A percentile compares a stretch with the other conserved stretches of the same genome.
Evolutionary conservation across 192 early-diverging fungal genomes (phyloP).

Genomic region (Coemansia furcata): DNA sequence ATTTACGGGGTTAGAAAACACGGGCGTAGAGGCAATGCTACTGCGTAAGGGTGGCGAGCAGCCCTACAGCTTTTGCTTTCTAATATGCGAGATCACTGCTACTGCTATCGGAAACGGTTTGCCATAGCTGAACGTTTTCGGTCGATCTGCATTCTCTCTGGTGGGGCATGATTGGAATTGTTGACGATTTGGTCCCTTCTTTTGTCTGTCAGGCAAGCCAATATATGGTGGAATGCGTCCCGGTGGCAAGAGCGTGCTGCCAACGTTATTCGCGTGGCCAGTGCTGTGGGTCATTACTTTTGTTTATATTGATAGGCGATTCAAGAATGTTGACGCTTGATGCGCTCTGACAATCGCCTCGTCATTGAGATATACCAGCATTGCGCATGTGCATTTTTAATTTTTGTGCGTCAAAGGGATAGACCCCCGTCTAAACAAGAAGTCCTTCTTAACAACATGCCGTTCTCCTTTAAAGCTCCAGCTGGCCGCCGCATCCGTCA

Average conservation of each 20-base stretch:
- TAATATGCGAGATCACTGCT: not conserved
- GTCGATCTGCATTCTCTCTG: not conserved
- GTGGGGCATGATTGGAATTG: no score
- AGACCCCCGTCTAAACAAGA: no score
- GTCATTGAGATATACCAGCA: not conserved
- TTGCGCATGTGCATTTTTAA: not conserved
- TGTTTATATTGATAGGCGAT: not conserved
- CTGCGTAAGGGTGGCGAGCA: no score
- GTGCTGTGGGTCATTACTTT: not conserved
- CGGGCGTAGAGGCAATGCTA: no score
- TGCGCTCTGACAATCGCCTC: not conserved
- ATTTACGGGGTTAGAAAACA: no score
- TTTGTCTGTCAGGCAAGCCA: not conserved
- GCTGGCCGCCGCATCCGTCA: not conserved
- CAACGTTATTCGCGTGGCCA: not conserved
- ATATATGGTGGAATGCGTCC: not conserved
- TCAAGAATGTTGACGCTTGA: not conserved
- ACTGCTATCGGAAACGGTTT: not conserved
- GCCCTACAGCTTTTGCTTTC: no score
- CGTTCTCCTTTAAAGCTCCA: not conserved
- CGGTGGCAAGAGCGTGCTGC: not conserved
- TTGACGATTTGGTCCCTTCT: no score
- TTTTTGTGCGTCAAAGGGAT: no score
- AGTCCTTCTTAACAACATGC: not conserved
- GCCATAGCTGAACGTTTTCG: not conserved